Conservation (phyloP, 108 stramenopile genomes). For the Fistulifera pelliculosa region DNA sequence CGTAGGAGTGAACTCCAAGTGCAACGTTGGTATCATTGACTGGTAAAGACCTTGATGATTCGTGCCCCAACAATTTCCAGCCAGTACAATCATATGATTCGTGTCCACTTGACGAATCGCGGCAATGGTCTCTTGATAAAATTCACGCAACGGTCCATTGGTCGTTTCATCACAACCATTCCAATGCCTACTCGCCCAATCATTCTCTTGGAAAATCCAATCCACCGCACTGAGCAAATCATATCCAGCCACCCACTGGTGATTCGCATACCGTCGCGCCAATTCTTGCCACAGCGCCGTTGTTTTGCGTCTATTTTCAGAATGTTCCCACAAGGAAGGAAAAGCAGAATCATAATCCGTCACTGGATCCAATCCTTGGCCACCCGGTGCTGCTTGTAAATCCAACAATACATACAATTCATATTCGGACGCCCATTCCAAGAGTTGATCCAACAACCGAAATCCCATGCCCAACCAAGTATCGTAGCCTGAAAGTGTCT, state of each 20-base stretch:
- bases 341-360: neutral
- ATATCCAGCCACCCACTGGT: neutral
- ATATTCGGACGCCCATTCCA: neutral
- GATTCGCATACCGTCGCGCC: neutral
- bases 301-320: constrained; percentile 1
- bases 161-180: neutral
- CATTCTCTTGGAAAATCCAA: neutral
- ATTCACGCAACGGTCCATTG: neutral
- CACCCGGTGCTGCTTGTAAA: neutral
- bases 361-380: neutral
- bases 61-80: constrained; percentile 2
- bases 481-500: neutral
- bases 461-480: neutral
- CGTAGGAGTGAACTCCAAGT: neutral
- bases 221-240: neutral
- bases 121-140: neutral
- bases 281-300: constrained; percentile 1
- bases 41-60: constrained; percentile 1
- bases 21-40: neutral
- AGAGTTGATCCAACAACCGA: neutral
- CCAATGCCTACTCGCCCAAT: neutral
- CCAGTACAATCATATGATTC: neutral
- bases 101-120: neutral
- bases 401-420: constrained; percentile 2
- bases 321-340: neutral